Conservation (phyloP, 345 rosid species). For the Populus tremula region DNA sequence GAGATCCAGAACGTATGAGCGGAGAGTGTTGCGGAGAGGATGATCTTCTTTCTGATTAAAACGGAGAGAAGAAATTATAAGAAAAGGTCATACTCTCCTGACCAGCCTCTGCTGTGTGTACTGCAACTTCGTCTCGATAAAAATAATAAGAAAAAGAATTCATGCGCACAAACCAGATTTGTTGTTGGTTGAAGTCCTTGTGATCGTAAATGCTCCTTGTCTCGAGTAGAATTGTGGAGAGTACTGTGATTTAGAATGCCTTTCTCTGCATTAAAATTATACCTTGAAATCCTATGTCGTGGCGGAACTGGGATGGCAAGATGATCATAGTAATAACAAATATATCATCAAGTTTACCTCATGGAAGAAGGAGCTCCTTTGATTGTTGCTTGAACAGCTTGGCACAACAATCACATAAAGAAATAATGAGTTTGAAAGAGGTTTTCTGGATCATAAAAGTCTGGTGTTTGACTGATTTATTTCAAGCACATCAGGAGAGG, state of each 20-base stretch:
- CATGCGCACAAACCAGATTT: conserved; percentile 31
- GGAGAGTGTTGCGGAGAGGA: conserved; percentile 53
- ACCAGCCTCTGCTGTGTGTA: not conserved
- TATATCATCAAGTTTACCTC: conserved; percentile 32
- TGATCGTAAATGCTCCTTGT: conserved; percentile 36
- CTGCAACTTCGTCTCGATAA: not conserved
- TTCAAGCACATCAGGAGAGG: not conserved
- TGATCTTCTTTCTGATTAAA: conserved; percentile 43
- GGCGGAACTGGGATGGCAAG: not conserved
- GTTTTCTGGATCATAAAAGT: not conserved
- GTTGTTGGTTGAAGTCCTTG: conserved; percentile 28
- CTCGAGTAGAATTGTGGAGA: conserved; percentile 37
- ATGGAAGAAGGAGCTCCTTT: conserved; percentile 29
- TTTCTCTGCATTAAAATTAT: conserved; percentile 30
- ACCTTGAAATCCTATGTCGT: not conserved
- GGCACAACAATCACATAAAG: not conserved
- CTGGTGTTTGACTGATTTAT: not conserved
- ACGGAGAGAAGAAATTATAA: not conserved
- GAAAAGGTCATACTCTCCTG: too few relatives aligned
- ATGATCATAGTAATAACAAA: not conserved
- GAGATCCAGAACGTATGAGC: conserved; percentile 44
- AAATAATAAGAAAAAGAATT: not conserved
- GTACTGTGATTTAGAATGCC: conserved; percentile 8
- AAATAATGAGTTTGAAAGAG: not conserved
- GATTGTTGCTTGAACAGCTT: conserved; percentile 45